Percentiles rank a stretch among this genome's conserved stretches.
phyloP scores from a whole-genome alignment of 768 basidiomycete genomes.

The Trametes cingulata region DNA sequence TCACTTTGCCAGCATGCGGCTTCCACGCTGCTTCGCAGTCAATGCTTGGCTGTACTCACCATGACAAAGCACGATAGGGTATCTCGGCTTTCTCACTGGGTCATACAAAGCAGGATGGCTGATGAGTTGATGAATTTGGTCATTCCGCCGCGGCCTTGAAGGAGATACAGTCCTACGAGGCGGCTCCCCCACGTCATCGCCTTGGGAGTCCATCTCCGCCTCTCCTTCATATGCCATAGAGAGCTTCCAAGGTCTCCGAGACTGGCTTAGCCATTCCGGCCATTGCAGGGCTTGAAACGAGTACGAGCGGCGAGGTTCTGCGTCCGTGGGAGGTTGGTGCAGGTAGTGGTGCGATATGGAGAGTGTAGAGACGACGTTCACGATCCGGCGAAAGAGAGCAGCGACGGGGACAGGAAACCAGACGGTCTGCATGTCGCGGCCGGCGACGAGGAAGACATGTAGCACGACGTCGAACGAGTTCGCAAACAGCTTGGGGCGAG shows the following conservation, averaged over 20 bases:
- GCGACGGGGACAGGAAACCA: slow-evolving; percentile 61
- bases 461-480: slow-evolving; percentile 13
- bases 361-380: slow-evolving; percentile 67
- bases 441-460: slow-evolving; percentile 22
- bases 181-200: background rate
- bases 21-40: background rate
- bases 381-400: slow-evolving; percentile 61
- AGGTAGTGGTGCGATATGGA: slow-evolving; percentile 70
- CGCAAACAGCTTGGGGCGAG: slow-evolving; percentile 4
- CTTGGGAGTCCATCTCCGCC: background rate
- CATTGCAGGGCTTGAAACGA: slow-evolving; percentile 18
- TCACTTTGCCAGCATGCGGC: background rate
- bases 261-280: slow-evolving; percentile 14
- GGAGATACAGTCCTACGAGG: background rate
- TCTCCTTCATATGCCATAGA: background rate
- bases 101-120: slow-evolving; percentile 76
- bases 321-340: slow-evolving; percentile 31
- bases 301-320: background rate
- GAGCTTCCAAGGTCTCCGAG: background rate
- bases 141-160: slow-evolving; percentile 37
- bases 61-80: slow-evolving; percentile 95
- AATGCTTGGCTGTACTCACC: too few relatives aligned
- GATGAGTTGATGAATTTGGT: slow-evolving; percentile 65
- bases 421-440: slow-evolving; percentile 42
- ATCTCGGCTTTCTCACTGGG: slow-evolving; percentile 76